These are phyloP conservation scores for Solanum bukasovii DNA, from an alignment of 257 asterid genomes.

Conservation along the genomic window DNA sequence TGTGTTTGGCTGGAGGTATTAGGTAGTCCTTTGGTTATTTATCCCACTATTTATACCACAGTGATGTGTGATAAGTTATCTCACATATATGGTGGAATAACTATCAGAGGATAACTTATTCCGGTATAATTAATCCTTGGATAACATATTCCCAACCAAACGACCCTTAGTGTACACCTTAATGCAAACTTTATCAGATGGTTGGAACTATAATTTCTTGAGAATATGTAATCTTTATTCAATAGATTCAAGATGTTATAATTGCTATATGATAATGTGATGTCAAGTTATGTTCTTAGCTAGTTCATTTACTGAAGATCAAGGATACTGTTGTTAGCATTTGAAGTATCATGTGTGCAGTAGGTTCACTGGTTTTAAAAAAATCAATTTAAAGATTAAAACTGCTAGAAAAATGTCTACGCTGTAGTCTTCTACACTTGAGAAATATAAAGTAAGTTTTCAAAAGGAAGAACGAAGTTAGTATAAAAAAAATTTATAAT, in stretches of 20 bases:
- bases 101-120: too few relatives aligned
- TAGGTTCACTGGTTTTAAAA: neutral
- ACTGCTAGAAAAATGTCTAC: neutral
- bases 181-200: too few relatives aligned
- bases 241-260: neutral
- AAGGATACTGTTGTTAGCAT: neutral
- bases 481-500: neutral
- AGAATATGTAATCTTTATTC: too few relatives aligned
- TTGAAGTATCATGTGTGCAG: neutral
- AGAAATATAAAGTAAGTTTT: neutral
- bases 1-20: too few relatives aligned
- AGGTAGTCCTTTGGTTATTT: too few relatives aligned
- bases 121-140: too few relatives aligned
- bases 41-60: too few relatives aligned
- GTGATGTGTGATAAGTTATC: too few relatives aligned
- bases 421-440: neutral
- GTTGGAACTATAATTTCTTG: too few relatives aligned
- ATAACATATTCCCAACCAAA: too few relatives aligned
- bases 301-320: neutral
- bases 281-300: neutral
- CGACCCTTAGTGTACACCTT: too few relatives aligned
- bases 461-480: neutral
- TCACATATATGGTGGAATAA: too few relatives aligned
- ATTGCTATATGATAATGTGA: neutral
- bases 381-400: neutral